Evolutionary conservation across 306 rosid genomes (phyloP), one percentile per base, ranked within the genome.

Genomic region (Trifolium repens): DNA sequence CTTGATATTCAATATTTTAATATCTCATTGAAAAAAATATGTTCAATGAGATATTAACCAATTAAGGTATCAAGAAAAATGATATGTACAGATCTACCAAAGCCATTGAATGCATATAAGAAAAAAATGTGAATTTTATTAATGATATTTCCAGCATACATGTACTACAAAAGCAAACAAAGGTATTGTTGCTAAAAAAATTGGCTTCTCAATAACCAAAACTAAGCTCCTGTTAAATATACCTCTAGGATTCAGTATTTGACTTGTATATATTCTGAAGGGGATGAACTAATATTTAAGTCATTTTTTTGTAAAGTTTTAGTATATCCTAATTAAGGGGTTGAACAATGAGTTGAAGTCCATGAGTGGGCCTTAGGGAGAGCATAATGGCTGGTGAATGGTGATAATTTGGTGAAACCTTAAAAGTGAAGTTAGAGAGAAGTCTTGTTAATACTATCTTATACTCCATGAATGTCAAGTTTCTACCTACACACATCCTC

Each of bases 401-500:
- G 9, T 8, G 46, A n/a, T 94, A 94, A 50, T 3, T 6, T 0
- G 98, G 94, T 0, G 97, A 88, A 3, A 88, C 19, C 3, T 88
- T 76, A 17, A 94, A 84, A 49, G 77, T 86, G 79, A 94, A 94
- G 67, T 59, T 87, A 60, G 97, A 82, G 9, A 94, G 86, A 70
- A 91, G 86, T 2, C 81, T 77, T 13, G 89, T 86, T 44, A 94
- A 73, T 15, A 91, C 92, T 47, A 91, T 80, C 87, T 90, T 94
- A n/a, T 91, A 90, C 86, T 94, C 98, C 96, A 90, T 83, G 16
- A 88, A 79, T 10, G 89, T 85, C 77, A 94, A 77, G 88, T 91
- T 94, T 49, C 94, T 86, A 1, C 98, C 98, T 22, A 94, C 87
- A 73, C 98, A 94, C 96, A 91, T 90, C 26, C 98, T 87, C 27